These are phyloP conservation scores for Ocimum tenuiflorum DNA, from an alignment of 257 asterid species.

Conservation along the genomic window DNA sequence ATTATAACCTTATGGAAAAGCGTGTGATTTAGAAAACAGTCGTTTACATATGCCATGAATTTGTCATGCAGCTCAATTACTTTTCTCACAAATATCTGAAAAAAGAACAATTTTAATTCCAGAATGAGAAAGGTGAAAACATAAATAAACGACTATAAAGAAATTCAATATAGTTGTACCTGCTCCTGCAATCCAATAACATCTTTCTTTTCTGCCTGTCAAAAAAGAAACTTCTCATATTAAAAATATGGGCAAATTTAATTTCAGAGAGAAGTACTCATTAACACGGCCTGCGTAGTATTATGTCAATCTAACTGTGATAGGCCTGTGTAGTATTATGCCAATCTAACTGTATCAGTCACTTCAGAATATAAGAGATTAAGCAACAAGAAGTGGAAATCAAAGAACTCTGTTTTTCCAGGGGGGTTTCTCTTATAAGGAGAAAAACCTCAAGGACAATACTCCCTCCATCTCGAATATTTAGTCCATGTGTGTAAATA, in stretches of 20 bases:
- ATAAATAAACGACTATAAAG: not conserved
- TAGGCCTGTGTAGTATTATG: not conserved
- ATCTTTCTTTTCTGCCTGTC: slow-evolving; percentile 91
- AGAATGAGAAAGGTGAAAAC: slow-evolving; percentile 7
- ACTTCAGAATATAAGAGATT: not conserved
- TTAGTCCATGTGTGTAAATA: not conserved
- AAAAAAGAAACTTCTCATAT: slow-evolving; percentile 15
- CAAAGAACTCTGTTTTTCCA: not conserved
- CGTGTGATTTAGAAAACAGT: slow-evolving; percentile 82
- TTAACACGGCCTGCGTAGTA: not conserved
- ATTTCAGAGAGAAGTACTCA: not conserved
- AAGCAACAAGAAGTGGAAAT: not conserved
- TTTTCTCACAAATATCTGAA: slow-evolving; percentile 88
- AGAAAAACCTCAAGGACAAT: not conserved
- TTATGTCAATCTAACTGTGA: not conserved
- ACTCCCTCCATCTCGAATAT: not conserved
- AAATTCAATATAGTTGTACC: slow-evolving; percentile 34
- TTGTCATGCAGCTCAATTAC: slow-evolving; percentile 95
- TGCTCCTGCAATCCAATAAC: slow-evolving; percentile 88
- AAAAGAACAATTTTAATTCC: slow-evolving; percentile 9
- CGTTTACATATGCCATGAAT: slow-evolving; percentile 80
- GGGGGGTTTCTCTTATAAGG: not conserved
- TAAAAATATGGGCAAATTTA: slow-evolving; percentile 5
- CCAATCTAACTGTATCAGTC: not conserved
- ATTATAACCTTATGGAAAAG: slow-evolving; percentile 93